Base-by-base conservation (phyloP, 768 basidiomycete genomes). In the Boletellus sp. region DNA sequence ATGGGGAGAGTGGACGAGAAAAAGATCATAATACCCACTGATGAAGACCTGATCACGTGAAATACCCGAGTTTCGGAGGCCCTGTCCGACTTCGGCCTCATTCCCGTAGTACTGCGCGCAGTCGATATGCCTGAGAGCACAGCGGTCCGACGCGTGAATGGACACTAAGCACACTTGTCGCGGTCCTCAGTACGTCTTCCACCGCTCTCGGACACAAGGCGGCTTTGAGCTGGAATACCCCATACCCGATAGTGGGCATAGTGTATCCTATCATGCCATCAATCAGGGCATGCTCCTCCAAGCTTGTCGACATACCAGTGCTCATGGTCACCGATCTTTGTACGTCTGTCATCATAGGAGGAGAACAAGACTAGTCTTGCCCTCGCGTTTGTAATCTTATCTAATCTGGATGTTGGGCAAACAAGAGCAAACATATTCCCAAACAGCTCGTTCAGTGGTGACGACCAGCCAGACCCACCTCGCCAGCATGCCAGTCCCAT, bases 401-500 rank as follows among this genome's bases (percentile, higher is more conserved):
- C 43, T 34, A 16, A 44, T 33, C 31, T 13, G n/a, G 12, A 20
- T n/a, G 12, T 11, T 44, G 19, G 33, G 36, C 51, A 67, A 65
- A 68, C 1, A 60, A 36, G 0, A 6, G 20, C 51, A 66, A 66
- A 68, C 10, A 65, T 15, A 19, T 9, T 17, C 28, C 28, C n/a
- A 13, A 22, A 13, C 22, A 9, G n/a, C 23, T 8, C 41, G 20
- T 49, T 13, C 32, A 40, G 17, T n/a, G 31, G 16, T 35, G 23
- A 34, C 17, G 32, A 20, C 47, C 28, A 37, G 17, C 40, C 11
- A 22, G 28, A 23, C 47, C 28, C 3, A 43, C 42, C 17, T 19
- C 2, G n/a, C 39, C 66, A 76, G 56, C 59, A 95, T 95, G 94
- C 94, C 94, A 48, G 86, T 96, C 60, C 94, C 94, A 58, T 97